Evolutionary conservation across 495 filamentous ascomycete species (phyloP), one percentile per base, ranked within the genome.

Genomic region (Aspergillus asperescens): DNA sequence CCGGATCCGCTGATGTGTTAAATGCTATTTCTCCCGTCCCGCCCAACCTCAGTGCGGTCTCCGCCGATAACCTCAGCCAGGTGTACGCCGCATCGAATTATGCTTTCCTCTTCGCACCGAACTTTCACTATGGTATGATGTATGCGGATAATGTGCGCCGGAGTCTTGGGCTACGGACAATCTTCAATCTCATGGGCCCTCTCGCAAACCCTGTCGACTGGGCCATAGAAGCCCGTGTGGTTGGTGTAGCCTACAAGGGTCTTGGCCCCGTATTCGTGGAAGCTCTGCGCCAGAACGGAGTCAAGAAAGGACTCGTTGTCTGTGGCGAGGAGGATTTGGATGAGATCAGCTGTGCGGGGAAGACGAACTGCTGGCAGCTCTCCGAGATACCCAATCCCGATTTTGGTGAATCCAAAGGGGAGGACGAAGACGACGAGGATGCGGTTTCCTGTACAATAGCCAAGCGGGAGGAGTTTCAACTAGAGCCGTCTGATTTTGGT

Each of bases 141-240:
- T 80, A 89, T 64, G 90, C 92, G 18, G 90, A 89, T 10, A 76
- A 82, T 6, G 85, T 96, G 51, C 85, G 94, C 18, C 85, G 80
- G 52, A 83, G 87, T 62, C 80, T 99, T 8, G 90, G 89, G 44
- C 88, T 90, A 70, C 81, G 92, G 38, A 97, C 93, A 1, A 90
- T 98, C 60, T 98, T 97, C 81, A 97, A 98, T 69, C 77, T 97
- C 0, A 80, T 97, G 47, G 93, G 94, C 2, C 94, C 94, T 1
- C 77, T 99, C 12, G 83, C 89, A 18, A 96, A 96, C 66, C 94
- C 93, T 0, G 74, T 90, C 4, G 85, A 95, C 59, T 78, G 71
- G 39, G 76, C 79, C 2, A 79, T 97, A 28, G 93, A 97, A 68
- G 91, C 93, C 2, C 83, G 94, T 19, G 77, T 99, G 35, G 80